Evolutionary conservation across 1,284 basidiomycete genomes (phyloP).

Genomic region (Cryptococcus sp.): DNA sequence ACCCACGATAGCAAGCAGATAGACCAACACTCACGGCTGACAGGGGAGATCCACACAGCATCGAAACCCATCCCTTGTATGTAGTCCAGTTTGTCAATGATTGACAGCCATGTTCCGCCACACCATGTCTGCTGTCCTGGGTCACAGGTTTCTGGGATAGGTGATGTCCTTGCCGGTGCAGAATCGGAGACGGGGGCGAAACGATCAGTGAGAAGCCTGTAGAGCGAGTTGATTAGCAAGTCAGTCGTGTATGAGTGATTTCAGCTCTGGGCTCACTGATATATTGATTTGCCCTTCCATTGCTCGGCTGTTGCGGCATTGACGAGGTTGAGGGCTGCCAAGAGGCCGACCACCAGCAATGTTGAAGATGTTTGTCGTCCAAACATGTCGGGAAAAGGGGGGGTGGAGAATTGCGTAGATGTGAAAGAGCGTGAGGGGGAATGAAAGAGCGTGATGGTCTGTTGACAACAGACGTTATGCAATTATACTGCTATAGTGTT

Average conservation of each 20-base stretch:
- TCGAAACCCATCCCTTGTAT: conserved; percentile 75
- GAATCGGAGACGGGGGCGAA: conserved; percentile 64
- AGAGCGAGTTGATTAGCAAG: neutral
- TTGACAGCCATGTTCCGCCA: conserved; percentile 74
- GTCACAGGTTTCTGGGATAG: conserved; percentile 37
- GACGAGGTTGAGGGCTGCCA: conserved; percentile 16
- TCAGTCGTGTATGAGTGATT: conserved; percentile 1
- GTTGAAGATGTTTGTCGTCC: conserved; percentile 2
- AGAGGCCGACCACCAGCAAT: conserved; percentile 12
- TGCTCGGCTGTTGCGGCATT: conserved; percentile 44
- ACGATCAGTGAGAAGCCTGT: conserved; percentile 71
- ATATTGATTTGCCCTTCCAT: conserved; percentile 53
- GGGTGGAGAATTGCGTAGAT: neutral
- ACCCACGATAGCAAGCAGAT: neutral
- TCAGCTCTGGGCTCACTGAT: conserved; percentile 41
- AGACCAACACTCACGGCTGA: conserved; percentile 21
- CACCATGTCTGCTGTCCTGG: conserved; percentile 57
- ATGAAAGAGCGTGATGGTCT: too few species aligned
- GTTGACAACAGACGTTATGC: too few species aligned
- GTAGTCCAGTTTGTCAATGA: conserved; percentile 72
- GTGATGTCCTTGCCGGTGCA: conserved; percentile 55
- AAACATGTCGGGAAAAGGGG: neutral
- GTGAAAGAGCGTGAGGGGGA: neutral
- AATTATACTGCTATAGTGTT: too few species aligned
- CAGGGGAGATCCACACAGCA: conserved; percentile 60